Evolutionary conservation across 2,329 filamentous ascomycete species (phyloP).

Genomic region (Nothophoma quercina): DNA sequence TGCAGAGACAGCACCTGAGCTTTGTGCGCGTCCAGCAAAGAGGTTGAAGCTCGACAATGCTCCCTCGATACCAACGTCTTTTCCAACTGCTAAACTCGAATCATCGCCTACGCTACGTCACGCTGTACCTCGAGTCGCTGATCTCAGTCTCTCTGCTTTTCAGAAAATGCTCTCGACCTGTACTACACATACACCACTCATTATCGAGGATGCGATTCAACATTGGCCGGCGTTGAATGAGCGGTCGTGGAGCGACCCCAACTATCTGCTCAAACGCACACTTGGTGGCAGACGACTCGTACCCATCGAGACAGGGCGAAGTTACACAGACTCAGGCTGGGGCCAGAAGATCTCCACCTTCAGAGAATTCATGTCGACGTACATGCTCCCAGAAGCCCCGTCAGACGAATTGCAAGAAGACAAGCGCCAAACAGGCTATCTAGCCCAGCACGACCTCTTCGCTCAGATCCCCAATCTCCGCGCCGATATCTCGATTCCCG

Average conservation of each 20-base stretch:
- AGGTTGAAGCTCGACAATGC: slow-evolving; percentile 17
- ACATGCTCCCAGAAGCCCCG: slow-evolving; percentile 57
- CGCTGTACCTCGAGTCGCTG: slow-evolving; percentile 31
- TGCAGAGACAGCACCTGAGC: neutral
- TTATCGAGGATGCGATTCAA: slow-evolving; percentile 71
- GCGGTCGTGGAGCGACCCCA: slow-evolving; percentile 73
- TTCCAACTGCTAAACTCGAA: slow-evolving; percentile 22
- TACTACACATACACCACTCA: slow-evolving; percentile 60
- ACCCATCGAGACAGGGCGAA: slow-evolving; percentile 84
- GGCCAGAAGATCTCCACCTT: slow-evolving; percentile 82
- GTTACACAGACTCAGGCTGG: slow-evolving; percentile 88
- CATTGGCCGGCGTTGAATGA: slow-evolving; percentile 81
- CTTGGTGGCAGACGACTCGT: slow-evolving; percentile 80
- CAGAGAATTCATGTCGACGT: slow-evolving; percentile 69
- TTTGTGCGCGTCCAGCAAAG: slow-evolving; percentile 25
- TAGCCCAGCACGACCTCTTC: slow-evolving; percentile 91
- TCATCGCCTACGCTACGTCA: slow-evolving; percentile 20
- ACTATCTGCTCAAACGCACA: slow-evolving; percentile 77
- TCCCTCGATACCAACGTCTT: slow-evolving; percentile 19
- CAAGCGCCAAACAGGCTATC: slow-evolving; percentile 68
- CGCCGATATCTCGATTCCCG: slow-evolving; percentile 79
- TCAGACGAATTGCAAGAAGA: neutral
- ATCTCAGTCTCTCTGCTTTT: slow-evolving; percentile 36
- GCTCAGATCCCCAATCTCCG: slow-evolving; percentile 79
- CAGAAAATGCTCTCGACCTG: slow-evolving; percentile 34